These are phyloP conservation scores for Gaeumannomyces sp. DNA, from an alignment of 2,329 filamentous ascomycete species.

Conservation along the genomic window DNA sequence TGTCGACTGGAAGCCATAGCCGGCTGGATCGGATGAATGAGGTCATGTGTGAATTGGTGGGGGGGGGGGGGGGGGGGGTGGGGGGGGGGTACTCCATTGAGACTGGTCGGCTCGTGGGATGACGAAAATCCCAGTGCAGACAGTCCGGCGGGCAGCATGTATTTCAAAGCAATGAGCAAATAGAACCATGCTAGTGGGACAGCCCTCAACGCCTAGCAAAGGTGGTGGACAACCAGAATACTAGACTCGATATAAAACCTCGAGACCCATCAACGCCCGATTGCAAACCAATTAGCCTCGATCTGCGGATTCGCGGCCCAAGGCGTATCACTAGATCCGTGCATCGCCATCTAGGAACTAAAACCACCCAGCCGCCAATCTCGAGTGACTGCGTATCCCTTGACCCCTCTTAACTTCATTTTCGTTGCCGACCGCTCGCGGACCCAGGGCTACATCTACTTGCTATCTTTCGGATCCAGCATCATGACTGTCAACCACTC, in stretches of 20 bases:
- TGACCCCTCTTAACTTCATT: no score
- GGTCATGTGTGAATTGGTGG: no score
- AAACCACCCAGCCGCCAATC: not conserved
- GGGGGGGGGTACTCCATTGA: no score
- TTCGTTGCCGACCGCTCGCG: constrained; percentile 2
- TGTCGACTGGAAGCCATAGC: not conserved
- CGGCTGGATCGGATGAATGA: no score
- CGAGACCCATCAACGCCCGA: not conserved
- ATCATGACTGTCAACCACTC: constrained; percentile 39
- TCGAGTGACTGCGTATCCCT: no score
- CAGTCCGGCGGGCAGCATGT: not conserved
- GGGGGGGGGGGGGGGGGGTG: no score
- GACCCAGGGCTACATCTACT: constrained; percentile 54
- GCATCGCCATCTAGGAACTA: not conserved
- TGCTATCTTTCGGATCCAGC: constrained; percentile 67
- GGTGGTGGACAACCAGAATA: not conserved
- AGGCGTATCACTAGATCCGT: not conserved
- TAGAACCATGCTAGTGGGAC: not conserved
- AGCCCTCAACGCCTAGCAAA: not conserved
- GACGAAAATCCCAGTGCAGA: not conserved
- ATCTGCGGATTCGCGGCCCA: not conserved
- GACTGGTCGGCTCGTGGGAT: not conserved
- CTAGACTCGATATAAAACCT: not conserved
- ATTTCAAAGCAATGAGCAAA: not conserved
- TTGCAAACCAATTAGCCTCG: not conserved